These are phyloP conservation scores for Centaurea solstitialis DNA, from an alignment of 129 eudicot species.

Conservation along the genomic window DNA sequence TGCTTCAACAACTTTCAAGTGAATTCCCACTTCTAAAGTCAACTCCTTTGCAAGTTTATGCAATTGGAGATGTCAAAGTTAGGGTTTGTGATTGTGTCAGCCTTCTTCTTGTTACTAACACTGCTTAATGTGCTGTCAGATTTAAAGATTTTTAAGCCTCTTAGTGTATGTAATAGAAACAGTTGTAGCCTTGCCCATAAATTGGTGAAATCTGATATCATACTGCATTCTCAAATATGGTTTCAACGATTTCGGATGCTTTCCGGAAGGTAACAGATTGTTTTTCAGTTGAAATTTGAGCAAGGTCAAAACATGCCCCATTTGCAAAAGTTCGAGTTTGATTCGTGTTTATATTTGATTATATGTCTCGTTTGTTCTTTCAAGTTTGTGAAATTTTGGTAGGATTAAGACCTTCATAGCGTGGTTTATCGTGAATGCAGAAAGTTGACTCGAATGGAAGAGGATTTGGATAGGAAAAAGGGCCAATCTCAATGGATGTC, in stretches of 20 bases:
- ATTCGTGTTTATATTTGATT: constrained; percentile 1
- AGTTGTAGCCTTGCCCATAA: constrained; percentile 28
- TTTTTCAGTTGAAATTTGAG: background rate
- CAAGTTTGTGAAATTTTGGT: background rate
- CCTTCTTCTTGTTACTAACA: constrained; percentile 27
- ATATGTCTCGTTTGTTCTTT: background rate
- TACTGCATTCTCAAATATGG: constrained; percentile 16
- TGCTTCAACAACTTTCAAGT: background rate
- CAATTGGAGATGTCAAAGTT: constrained; percentile 36
- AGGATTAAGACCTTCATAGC: background rate
- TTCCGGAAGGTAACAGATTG: constrained; percentile 36
- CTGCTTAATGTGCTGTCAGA: constrained; percentile 37
- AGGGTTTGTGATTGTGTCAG: constrained; percentile 23
- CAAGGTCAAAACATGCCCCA: constrained; percentile 9
- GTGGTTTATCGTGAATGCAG: constrained; percentile 18
- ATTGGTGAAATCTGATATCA: constrained; percentile 30
- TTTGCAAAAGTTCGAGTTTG: background rate
- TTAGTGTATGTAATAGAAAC: constrained; percentile 29
- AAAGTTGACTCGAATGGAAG: constrained; percentile 15
- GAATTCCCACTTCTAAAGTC: background rate
- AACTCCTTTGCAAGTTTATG: background rate
- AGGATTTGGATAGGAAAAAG: constrained; percentile 13
- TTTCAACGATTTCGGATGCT: constrained; percentile 32
- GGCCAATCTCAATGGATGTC: constrained; percentile 47
- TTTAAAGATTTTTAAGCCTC: constrained; percentile 27